phyloP scores from a whole-genome alignment of 768 basidiomycete species.

The Leucocoprinus birnbaumii region DNA sequence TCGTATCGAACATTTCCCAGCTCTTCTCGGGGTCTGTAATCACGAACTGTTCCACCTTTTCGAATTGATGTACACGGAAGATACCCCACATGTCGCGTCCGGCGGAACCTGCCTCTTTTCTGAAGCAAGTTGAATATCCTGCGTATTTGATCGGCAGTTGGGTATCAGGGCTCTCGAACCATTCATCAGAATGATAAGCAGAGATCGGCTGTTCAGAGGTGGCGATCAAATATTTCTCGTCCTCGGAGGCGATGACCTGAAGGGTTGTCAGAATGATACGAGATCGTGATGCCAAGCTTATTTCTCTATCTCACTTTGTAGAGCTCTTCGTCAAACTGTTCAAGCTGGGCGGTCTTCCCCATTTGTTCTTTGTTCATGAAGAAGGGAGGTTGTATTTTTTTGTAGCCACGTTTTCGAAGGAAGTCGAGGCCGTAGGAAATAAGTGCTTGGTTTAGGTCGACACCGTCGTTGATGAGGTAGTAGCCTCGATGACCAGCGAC shows the following conservation, averaged over 20 bases:
- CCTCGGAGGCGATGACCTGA: conserved; percentile 82
- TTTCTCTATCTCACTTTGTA: conserved; percentile 67
- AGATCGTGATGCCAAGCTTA: neutral
- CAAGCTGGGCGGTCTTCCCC: conserved; percentile 96
- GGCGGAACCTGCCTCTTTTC: conserved; percentile 97
- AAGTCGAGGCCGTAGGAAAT: conserved; percentile 95
- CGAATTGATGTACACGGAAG: conserved; percentile 99
- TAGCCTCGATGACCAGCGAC: conserved; percentile 94
- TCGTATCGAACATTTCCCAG: conserved; percentile 90
- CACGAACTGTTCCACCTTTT: conserved; percentile 97
- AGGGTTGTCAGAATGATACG: no score
- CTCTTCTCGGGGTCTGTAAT: conserved; percentile 93
- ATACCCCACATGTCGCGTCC: conserved; percentile 99
- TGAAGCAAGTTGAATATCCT: conserved; percentile 94
- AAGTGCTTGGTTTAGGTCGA: conserved; percentile 96
- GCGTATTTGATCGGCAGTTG: conserved; percentile 93
- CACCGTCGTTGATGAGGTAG: conserved; percentile 92
- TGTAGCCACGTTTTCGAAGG: conserved; percentile 77
- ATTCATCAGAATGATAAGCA: conserved; percentile 92
- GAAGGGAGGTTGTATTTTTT: conserved; percentile 95
- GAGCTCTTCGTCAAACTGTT: conserved; percentile 97
- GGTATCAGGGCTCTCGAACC: conserved; percentile 91
- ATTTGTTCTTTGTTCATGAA: conserved; percentile 98
- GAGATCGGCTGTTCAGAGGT: conserved; percentile 99
- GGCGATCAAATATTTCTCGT: conserved; percentile 98